Evolutionary conservation across 805 yeast species (phyloP).

Genomic region (Schizosaccharomyces japonicus): DNA sequence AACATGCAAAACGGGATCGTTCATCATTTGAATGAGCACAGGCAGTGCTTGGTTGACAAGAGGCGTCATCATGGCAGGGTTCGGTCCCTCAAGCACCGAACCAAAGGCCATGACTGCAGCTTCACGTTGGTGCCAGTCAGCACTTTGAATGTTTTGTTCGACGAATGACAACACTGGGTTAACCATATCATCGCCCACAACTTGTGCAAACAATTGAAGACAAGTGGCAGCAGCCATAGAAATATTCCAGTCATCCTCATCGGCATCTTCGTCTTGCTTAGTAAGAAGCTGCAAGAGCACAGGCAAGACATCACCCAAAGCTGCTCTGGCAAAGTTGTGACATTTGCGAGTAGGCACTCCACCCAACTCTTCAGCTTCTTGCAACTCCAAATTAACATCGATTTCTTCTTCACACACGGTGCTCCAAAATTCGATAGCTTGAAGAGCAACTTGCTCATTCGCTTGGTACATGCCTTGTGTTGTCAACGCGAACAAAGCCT

Average conservation of each 20-base stretch:
- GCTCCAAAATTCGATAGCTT: conserved; percentile 98
- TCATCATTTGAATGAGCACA: conserved; percentile 51
- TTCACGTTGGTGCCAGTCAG: conserved; percentile 69
- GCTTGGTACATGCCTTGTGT: conserved; percentile 72
- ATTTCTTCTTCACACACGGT: conserved; percentile 97
- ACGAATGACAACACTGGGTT: conserved; percentile 71
- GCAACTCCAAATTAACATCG: conserved; percentile 40
- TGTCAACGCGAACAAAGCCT: conserved; percentile 75
- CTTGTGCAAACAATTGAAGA: conserved; percentile 75
- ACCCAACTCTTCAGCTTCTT: conserved; percentile 20
- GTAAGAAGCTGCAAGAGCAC: conserved; percentile 57
- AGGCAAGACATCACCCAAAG: conserved; percentile 68
- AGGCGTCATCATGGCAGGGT: conserved; percentile 26
- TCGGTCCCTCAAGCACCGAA: conserved; percentile 65
- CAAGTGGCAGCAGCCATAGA: conserved; percentile 98
- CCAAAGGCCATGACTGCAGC: conserved; percentile 99
- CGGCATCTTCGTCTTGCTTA: conserved; percentile 77
- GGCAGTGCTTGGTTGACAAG: conserved; percentile 63
- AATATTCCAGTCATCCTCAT: conserved; percentile 84
- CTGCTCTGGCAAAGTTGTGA: conserved; percentile 66
- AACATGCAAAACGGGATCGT: conserved; percentile 58
- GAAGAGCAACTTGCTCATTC: conserved; percentile 74
- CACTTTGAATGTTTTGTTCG: conserved; percentile 36
- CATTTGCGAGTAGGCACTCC: conserved; percentile 25
- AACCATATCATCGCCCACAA: conserved; percentile 66